Evolutionary conservation across 192 early-diverging fungal species (phyloP).

Genomic region (Coemansia sp.): DNA sequence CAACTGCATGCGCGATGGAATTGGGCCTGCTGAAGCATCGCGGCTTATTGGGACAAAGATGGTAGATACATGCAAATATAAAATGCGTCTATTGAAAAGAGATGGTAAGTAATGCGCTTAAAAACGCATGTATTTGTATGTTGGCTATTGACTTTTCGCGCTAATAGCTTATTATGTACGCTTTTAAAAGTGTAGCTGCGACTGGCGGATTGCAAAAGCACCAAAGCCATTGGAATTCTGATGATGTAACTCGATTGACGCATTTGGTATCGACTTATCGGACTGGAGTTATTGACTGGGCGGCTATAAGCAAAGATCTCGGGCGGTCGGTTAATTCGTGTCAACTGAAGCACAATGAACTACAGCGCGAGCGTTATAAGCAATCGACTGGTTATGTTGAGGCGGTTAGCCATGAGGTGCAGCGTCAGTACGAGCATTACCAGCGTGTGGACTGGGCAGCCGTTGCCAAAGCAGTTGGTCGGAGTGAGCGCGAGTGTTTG

Average conservation of each 20-base stretch:
- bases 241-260: background rate
- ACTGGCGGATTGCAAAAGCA: background rate
- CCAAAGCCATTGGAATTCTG: background rate
- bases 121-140: background rate
- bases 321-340: background rate
- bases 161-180: background rate
- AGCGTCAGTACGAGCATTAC: background rate
- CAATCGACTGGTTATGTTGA: background rate
- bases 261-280: background rate
- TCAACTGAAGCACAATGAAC: background rate
- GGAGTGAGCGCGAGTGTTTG: conserved; percentile 2
- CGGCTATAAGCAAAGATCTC: background rate
- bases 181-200: background rate
- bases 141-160: too few species aligned
- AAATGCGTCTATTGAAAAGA: background rate
- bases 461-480: background rate
- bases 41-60: background rate
- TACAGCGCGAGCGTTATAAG: background rate
- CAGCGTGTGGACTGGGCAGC: conserved; percentile 5
- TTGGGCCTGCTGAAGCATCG: background rate
- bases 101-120: background rate
- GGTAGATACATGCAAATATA: background rate
- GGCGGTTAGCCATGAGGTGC: background rate
- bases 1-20: background rate
- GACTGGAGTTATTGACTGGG: background rate